A percentile compares a stretch with the other conserved stretches of the same genome.
These are phyloP conservation scores for Fusarium nelsonii DNA, from an alignment of 2,329 filamentous ascomycete genomes.

Conservation along the genomic window DNA sequence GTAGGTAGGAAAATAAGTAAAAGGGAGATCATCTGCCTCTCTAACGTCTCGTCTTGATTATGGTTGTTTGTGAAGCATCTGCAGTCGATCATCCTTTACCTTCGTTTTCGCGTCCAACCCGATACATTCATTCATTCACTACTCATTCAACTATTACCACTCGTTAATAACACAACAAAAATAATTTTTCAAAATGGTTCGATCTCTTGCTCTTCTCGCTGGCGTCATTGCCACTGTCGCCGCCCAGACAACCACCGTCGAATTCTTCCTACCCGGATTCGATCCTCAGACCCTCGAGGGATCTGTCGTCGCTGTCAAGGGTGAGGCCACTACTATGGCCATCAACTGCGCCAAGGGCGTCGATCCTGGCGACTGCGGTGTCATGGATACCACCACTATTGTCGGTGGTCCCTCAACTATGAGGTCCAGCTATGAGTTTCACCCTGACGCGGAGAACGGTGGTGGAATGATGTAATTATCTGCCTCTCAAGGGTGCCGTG, in stretches of 20 bases:
- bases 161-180: slow-evolving; percentile 4
- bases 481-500: not conserved
- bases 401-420: slow-evolving; percentile 34
- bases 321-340: slow-evolving; percentile 49
- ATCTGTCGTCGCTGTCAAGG: slow-evolving; percentile 50
- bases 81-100: not conserved
- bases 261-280: slow-evolving; percentile 47
- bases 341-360: slow-evolving; percentile 44
- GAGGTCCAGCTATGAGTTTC: slow-evolving; percentile 1
- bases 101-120: slow-evolving; percentile 22
- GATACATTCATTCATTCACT: slow-evolving; percentile 37
- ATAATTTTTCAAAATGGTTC: slow-evolving; percentile 41
- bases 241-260: slow-evolving; percentile 48
- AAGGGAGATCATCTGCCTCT: slow-evolving; percentile 12
- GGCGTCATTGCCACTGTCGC: slow-evolving; percentile 37
- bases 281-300: slow-evolving; percentile 44
- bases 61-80: slow-evolving; percentile 6
- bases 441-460: slow-evolving; percentile 18
- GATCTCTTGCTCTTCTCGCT: slow-evolving; percentile 46
- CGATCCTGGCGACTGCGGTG: slow-evolving; percentile 45
- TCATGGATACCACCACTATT: slow-evolving; percentile 48
- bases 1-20: not conserved
- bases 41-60: not conserved
- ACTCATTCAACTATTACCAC: slow-evolving; percentile 3
- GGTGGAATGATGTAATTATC: slow-evolving; percentile 38